Evolutionary conservation across 2,329 filamentous ascomycete genomes (phyloP), one percentile per base, ranked within the genome.

Genomic region (Penicillium sp.): DNA sequence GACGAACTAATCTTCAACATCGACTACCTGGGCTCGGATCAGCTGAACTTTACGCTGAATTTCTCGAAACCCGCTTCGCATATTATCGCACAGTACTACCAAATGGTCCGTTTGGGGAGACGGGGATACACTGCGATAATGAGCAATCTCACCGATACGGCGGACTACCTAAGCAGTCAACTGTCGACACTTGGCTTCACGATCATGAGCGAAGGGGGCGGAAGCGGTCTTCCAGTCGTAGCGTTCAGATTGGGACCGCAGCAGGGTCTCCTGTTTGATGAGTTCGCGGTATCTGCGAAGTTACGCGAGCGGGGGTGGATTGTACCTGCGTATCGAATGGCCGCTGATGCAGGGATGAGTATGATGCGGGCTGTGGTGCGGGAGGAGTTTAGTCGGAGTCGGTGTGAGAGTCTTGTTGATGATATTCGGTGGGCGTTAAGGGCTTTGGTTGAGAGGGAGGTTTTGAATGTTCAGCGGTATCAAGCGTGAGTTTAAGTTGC

Each of bases 251-350:
- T 96, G 1, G 75, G 86, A 44, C 78, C 83, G 23, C 75, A 81
- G 21, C 71, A 79, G 3, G 75, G 76, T 2, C 79, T 84, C 31
- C 75, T 81, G 53, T 90, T 83, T 65, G 87, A 91, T 66, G 88
- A 92, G 73, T 92, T 91, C 58, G 83, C 87, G 0, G 78, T 91
- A 36, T 91, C 92, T 0, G 91, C 94, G 70, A 88, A 91, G 71
- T 83, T 97, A 16, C 87, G 92, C 48, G 86, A 89, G 54, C 85
- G 91, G 18, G 90, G 90, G 34, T 97, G 92, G 92, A 88, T 96
- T 19, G 90, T 97, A 0, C 92, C 92, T 0, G 92, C 92, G 0
- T 97, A 97, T 76, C 97, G 92, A 31, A 97, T 97, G 92, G 92
- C 92, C 0, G 92, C 92, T 11, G 83, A 95, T 11, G 80, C 90